Evolutionary conservation across 495 filamentous ascomycete genomes (phyloP), one percentile per base, ranked within the genome.

Genomic region (Penicillium fimorum): DNA sequence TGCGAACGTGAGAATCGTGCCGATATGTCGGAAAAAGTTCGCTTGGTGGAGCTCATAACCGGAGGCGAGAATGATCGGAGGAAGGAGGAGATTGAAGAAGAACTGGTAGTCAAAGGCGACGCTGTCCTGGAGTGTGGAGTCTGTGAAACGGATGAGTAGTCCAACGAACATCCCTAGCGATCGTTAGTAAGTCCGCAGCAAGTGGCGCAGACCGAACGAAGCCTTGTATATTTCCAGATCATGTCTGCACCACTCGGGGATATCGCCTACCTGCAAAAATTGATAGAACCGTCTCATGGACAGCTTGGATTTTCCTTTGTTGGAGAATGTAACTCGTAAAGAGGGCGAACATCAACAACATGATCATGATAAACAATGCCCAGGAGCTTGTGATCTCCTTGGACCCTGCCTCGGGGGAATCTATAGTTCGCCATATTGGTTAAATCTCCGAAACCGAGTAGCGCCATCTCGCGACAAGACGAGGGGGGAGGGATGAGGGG

Each of bases 21-120:
- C 95, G 57, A 97, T 96, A 67, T 97, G 96, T 50, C 95, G 89
- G 70, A 97, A 97, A 78, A 97, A 97, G 75, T 97, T 97, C 54
- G 87, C 91, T 75, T 98, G 94, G 70, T 98, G 94, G 37, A 98
- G 72, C 72, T 98, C 94, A 76, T 97, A 98, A 40, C 94, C 94
- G 32, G 92, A 96, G 35, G 92, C 92, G 41, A 98, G 80, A 70
- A 98, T 98, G 66, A 98, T 98, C 8, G 94, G 94, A 33, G 94
- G 94, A 30, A 98, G 86, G 38, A 98, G 87, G 53, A 98, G 84
- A 72, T 97, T 98, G 79, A 98, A 98, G 79, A 98, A 98, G 73
- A 96, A 92, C 65, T 97, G 92, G 71, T 97, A 96, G 76, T 97
- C 86, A 78, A 98, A 98, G 70, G 87, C 94, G 59, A 98, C 89